Evolutionary conservation across 805 yeast species (phyloP).

Genomic region (Candida nanaspora): DNA sequence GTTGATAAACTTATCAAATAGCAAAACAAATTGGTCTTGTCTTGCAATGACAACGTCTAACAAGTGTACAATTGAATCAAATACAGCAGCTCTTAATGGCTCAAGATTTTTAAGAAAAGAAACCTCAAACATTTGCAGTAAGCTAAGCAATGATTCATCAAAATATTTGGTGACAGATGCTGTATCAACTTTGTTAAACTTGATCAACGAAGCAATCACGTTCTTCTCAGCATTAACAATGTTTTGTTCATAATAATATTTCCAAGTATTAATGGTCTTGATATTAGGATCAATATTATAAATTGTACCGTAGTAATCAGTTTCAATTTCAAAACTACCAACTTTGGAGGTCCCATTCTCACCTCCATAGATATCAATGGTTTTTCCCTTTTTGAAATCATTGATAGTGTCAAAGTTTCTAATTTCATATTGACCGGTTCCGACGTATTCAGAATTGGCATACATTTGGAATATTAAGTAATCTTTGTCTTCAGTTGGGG

Average conservation of each 20-base stretch:
- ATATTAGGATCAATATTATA: slow-evolving; percentile 54
- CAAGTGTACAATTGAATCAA: slow-evolving; percentile 53
- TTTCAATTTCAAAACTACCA: slow-evolving; percentile 40
- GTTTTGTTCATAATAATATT: slow-evolving; percentile 35
- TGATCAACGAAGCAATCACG: slow-evolving; percentile 38
- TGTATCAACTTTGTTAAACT: slow-evolving; percentile 48
- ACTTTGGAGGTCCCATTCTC: slow-evolving; percentile 34
- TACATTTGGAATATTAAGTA: slow-evolving; percentile 47
- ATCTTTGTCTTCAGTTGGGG: slow-evolving; percentile 41
- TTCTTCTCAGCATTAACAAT: slow-evolving; percentile 31
- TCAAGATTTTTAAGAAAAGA: slow-evolving; percentile 12
- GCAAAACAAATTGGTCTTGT: slow-evolving; percentile 53
- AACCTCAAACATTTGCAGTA: slow-evolving; percentile 28
- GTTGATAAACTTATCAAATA: slow-evolving; percentile 44
- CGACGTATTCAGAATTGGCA: slow-evolving; percentile 56
- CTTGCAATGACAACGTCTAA: slow-evolving; percentile 59
- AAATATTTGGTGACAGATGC: slow-evolving; percentile 51
- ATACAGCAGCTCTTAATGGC: slow-evolving; percentile 27
- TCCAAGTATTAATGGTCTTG: slow-evolving; percentile 49
- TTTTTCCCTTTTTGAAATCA: slow-evolving; percentile 35
- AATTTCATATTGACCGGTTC: slow-evolving; percentile 44
- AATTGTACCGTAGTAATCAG: slow-evolving; percentile 62
- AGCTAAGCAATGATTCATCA: slow-evolving; percentile 40
- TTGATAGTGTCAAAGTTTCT: slow-evolving; percentile 19
- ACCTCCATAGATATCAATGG: slow-evolving; percentile 33